These are phyloP conservation scores for Kurtzmaniella natalensis DNA, from an alignment of 1,139 yeast genomes.

Conservation along the genomic window DNA sequence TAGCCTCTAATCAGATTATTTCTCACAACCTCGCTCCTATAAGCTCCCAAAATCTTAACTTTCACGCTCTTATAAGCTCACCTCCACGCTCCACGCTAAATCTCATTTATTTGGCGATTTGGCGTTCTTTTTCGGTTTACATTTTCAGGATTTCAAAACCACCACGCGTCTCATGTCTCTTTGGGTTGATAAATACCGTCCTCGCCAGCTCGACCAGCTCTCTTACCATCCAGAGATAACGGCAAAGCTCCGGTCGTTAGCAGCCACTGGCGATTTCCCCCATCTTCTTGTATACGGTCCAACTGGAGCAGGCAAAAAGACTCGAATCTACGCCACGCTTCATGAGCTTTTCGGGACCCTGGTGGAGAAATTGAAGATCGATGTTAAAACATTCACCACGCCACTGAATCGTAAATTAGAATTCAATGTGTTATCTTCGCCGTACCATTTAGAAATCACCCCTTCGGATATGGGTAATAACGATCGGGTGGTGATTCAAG, in stretches of 20 bases:
- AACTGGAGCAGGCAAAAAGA: constrained; percentile 95
- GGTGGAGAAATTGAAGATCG: constrained; percentile 81
- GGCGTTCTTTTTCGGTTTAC: too few relatives aligned
- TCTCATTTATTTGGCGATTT: too few relatives aligned
- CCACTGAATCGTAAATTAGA: constrained; percentile 73
- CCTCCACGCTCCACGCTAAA: too few relatives aligned
- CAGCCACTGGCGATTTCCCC: constrained; percentile 83
- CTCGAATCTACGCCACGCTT: constrained; percentile 79
- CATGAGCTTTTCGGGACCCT: constrained; percentile 79
- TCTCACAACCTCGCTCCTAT: too few relatives aligned
- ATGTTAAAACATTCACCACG: constrained; percentile 78
- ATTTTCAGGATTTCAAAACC: background rate
- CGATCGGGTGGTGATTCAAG: constrained; percentile 93
- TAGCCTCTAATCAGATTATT: too few relatives aligned
- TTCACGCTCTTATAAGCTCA: too few relatives aligned
- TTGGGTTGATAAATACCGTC: constrained; percentile 96
- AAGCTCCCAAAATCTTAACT: too few relatives aligned
- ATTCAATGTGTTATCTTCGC: constrained; percentile 84
- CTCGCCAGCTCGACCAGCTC: constrained; percentile 58
- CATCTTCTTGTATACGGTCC: constrained; percentile 93
- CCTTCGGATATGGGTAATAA: constrained; percentile 97
- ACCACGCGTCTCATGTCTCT: constrained; percentile 59
- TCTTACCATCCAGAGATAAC: constrained; percentile 69
- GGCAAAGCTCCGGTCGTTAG: constrained; percentile 56
- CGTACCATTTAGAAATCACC: constrained; percentile 89